Evolutionary conservation across 257 asterid species (phyloP).

Genomic region (Primulina eburnea): DNA sequence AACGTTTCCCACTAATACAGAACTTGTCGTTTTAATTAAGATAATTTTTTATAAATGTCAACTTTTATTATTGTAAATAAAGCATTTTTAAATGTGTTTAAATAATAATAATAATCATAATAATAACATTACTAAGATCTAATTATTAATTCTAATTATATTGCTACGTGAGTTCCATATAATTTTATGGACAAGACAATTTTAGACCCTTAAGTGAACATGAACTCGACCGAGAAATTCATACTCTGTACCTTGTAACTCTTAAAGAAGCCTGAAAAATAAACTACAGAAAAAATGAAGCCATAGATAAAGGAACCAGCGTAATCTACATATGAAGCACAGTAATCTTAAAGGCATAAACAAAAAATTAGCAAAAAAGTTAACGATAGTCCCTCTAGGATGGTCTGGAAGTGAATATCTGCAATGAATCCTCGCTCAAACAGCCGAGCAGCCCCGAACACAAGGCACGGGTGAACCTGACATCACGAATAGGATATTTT

Average conservation of each 20-base stretch:
- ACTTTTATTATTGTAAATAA: no score
- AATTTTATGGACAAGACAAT: no score
- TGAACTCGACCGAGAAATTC: no score
- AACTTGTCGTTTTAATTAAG: no score
- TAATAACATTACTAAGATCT: no score
- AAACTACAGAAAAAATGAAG: background rate
- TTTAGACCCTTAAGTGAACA: no score
- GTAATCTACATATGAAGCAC: background rate
- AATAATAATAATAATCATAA: no score
- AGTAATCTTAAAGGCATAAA: background rate
- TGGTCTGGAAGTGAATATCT: slow-evolving; percentile 41
- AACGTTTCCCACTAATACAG: no score
- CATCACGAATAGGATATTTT: slow-evolving; percentile 52
- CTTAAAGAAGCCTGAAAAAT: background rate
- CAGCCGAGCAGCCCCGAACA: slow-evolving; percentile 60
- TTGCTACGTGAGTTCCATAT: no score
- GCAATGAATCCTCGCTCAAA: slow-evolving; percentile 59
- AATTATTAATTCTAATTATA: no score
- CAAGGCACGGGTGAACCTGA: slow-evolving; percentile 43
- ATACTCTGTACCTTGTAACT: background rate
- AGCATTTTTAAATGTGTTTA: no score
- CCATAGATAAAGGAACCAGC: background rate
- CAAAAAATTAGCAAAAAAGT: background rate
- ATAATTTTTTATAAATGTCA: no score
- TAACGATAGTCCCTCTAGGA: slow-evolving; percentile 32